Evolutionary conservation across 2,329 filamentous ascomycete genomes (phyloP).

Genomic region (Fusarium chaquense): DNA sequence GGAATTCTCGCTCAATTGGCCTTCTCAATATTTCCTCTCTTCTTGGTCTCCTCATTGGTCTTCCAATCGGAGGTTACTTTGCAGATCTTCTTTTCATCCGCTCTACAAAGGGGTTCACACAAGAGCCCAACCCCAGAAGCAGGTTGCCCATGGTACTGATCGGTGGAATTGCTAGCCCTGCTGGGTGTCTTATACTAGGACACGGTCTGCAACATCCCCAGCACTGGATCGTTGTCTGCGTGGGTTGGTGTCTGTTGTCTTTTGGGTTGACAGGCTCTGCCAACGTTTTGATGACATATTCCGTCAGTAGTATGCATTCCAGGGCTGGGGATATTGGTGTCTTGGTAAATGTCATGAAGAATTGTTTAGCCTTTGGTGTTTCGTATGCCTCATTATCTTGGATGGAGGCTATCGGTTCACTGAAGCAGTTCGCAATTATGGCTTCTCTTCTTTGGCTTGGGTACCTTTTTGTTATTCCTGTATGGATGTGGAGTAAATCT

Average conservation of each 20-base stretch:
- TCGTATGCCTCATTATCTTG: constrained; percentile 4
- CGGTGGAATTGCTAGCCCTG: background rate
- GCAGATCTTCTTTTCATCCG: constrained; percentile 13
- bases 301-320: background rate
- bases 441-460: constrained; percentile 9
- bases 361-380: constrained; percentile 10
- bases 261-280: constrained; percentile 19
- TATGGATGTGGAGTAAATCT: background rate
- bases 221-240: background rate
- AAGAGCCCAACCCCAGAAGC: background rate
- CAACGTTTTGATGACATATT: constrained; percentile 11
- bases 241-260: constrained; percentile 3
- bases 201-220: background rate
- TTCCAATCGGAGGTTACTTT: background rate
- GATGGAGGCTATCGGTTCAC: background rate
- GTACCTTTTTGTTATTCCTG: background rate
- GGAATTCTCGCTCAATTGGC: constrained; percentile 2
- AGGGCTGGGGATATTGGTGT: constrained; percentile 19
- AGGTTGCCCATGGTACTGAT: constrained; percentile 2
- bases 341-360: constrained; percentile 18
- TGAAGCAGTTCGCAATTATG: constrained; percentile 6
- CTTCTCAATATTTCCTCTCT: background rate
- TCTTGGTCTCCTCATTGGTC: constrained; percentile 1
- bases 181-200: background rate
- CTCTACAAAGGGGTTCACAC: background rate